Evolutionary conservation across 2,329 filamentous ascomycete species (phyloP), one percentile per base, ranked within the genome.

Genomic region (Aureobasidium sp.): DNA sequence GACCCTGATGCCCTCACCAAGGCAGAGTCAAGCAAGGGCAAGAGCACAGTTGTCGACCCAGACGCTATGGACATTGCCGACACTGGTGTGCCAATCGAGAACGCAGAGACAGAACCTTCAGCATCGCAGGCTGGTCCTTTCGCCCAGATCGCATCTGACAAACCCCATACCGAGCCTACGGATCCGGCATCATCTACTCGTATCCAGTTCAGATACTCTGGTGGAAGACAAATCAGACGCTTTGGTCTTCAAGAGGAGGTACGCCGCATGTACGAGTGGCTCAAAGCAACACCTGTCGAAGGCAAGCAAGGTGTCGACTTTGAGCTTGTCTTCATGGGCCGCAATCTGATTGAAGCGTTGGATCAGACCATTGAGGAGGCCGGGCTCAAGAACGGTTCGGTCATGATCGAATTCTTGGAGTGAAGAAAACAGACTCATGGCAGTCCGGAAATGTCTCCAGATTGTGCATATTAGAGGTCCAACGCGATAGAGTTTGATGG

Each of bases 1-100:
- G 93, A 97, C 68, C 93, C 93, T 0, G 94, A 99, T 74, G 87
- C 90, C 37, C 80, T 97, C 56, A 97, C 94, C 1, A 90, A 90
- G 71, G 84, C 82, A 13, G 72, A 77, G 6, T 37, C 48, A 29
- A 75, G 71, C 32, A 69, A 78, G 72, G 72, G 76, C 65, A 82
- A 87, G 73, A 82, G 83, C 66, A 83, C 84, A 69, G 79, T 77
- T 46, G 82, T 82, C 61, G 65, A 65, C 4, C 63, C 68, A 7
- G 67, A 69, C 26, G 66, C 64, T 2, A 71, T 71, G 66, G 70
- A 72, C 53, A 69, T 68, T 2, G 65, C 67, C 13, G 70, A 71
- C 43, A 69, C 67, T 43, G 68, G 63, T 1, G 52, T 59, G 47
- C 53, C 61, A 52, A 65, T 56, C 60, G 65, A 61, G 37, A 60